Base-by-base conservation (phyloP, 2,329 filamentous ascomycete species). In the Alternaria hordeiaustralica region DNA sequence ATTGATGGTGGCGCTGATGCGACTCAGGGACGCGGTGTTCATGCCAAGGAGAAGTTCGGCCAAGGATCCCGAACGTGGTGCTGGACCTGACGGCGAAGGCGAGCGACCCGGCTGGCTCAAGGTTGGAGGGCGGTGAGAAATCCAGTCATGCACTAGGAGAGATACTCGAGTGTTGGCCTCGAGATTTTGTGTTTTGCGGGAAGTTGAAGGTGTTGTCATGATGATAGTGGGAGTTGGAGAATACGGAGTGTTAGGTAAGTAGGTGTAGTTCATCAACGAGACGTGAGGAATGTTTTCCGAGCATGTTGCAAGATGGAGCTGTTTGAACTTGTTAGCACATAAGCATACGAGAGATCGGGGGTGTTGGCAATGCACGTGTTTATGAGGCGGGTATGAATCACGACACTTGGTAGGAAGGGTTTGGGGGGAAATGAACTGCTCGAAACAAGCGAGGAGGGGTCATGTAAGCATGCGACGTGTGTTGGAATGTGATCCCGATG, bases 241-340 rank as follows among this genome's bases (percentile, higher is more conserved):
- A 43, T 89, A 90, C 15, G 92, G 92, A 12, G 75, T 75, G 6
- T 87, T 89, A 43, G 94, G 91, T 21, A 99, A 91, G 82, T 97
- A 98, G 76, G 96, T 98, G 84, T 98, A 98, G 85, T 97, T 97
- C 96, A 99, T 99, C 69, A 99, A 89, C 41, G 94, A 96, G 70
- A 98, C 93, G 79, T 98, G 93, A 10, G 96, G 96, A 67, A 89
- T 85, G 75, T 96, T 91, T 71, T 91, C 86, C 72, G 89, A 89
- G 80, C 92, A 96, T 60, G 96, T 99, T 72, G 96, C 94, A 57
- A 99, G 91, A 81, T 99, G 96, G 71, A 99, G 93, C 94, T 97
- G 64, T 50, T 6, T 44, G 15, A 9, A 21, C 28, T n/a, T 12
- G 43, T 67, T 43, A 70, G 67, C 25, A 36, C 25, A 33, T 36